These are phyloP conservation scores for Naganishia onofrii DNA, from an alignment of 768 basidiomycete species.

Conservation along the genomic window DNA sequence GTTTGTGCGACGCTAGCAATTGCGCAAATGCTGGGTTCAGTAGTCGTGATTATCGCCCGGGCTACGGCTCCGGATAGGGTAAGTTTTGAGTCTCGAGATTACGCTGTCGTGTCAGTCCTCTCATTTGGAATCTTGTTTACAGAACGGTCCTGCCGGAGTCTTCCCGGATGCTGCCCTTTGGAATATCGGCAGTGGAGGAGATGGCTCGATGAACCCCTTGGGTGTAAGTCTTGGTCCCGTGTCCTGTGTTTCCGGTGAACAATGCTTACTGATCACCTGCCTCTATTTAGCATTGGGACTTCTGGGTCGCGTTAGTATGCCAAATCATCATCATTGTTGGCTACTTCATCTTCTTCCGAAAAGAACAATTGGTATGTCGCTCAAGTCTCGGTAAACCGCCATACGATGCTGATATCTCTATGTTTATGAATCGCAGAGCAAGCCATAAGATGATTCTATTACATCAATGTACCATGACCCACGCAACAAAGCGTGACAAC, in stretches of 20 bases:
- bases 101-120: not conserved
- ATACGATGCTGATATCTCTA: not conserved
- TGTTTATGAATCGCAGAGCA: conserved; percentile 23
- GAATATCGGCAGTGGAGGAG: conserved; percentile 64
- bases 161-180: conserved; percentile 90
- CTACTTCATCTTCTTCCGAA: conserved; percentile 96
- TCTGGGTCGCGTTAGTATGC: conserved; percentile 72
- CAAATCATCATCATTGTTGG: conserved; percentile 75
- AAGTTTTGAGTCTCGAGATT: conserved; percentile 24
- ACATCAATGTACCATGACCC: not conserved
- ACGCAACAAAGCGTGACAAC: conserved; percentile 3
- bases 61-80: conserved; percentile 77
- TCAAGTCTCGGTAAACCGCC: not conserved
- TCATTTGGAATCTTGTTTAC: not conserved
- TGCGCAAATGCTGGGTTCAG: conserved; percentile 81
- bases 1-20: conserved; percentile 90
- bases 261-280: conserved; percentile 17
- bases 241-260: too few species aligned
- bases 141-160: conserved; percentile 77
- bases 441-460: conserved; percentile 20
- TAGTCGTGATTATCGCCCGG: conserved; percentile 88
- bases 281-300: conserved; percentile 55
- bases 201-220: conserved; percentile 45
- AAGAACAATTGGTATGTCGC: conserved; percentile 67
- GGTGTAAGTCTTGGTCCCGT: conserved; percentile 26